phyloP scores from a whole-genome alignment of 371 early-diverging fungal genomes.

The Batkoa obscura region DNA sequence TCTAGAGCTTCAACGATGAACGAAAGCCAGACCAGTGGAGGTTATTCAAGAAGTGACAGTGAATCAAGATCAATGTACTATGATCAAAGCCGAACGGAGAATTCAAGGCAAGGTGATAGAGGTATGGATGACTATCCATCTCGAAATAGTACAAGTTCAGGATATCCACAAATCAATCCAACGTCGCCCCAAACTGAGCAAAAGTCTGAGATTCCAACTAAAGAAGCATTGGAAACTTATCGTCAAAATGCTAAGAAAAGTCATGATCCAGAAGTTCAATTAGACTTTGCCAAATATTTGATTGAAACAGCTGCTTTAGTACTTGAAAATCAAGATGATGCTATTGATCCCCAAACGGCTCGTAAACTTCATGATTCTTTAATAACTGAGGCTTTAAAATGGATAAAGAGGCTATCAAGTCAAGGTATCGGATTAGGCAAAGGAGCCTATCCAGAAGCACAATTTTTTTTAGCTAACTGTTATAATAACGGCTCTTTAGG shows the following conservation, averaged over 20 bases:
- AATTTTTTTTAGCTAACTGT: constrained; percentile 77
- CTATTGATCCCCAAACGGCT: constrained; percentile 41
- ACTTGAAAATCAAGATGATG: constrained; percentile 21
- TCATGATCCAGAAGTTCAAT: constrained; percentile 52
- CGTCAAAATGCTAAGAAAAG: constrained; percentile 49
- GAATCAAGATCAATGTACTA: too few relatives aligned
- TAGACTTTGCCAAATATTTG: constrained; percentile 64
- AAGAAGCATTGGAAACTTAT: constrained; percentile 49
- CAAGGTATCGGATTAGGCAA: constrained; percentile 41
- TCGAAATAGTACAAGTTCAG: too few relatives aligned
- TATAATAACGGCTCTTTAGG: constrained; percentile 58
- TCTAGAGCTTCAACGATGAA: too few relatives aligned
- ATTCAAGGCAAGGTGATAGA: too few relatives aligned
- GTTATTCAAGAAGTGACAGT: too few relatives aligned
- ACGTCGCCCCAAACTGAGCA: background rate
- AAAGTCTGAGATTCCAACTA: constrained; percentile 2
- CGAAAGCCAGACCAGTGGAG: too few relatives aligned
- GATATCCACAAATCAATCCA: background rate
- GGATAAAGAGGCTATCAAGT: constrained; percentile 50
- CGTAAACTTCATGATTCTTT: constrained; percentile 48
- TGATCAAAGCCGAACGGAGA: too few relatives aligned
- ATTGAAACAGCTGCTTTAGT: constrained; percentile 29
- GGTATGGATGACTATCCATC: too few relatives aligned
- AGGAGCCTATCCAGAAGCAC: constrained; percentile 62
- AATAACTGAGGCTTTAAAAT: constrained; percentile 50